These are phyloP conservation scores for Ustilago loliicola DNA, from an alignment of 1,284 basidiomycete genomes.

Conservation along the genomic window DNA sequence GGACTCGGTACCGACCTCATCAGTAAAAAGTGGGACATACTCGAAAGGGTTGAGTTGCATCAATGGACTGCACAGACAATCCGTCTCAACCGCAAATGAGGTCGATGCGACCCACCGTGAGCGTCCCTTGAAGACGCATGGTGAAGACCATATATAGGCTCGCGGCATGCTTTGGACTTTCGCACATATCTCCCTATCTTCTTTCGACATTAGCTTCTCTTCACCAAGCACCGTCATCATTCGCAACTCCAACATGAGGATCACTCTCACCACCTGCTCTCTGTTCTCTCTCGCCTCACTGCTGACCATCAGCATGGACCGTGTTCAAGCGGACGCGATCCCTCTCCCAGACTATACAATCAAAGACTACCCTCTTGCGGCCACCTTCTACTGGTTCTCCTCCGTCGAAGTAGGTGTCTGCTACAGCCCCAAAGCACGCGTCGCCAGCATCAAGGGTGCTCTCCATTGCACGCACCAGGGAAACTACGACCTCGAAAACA, in stretches of 20 bases:
- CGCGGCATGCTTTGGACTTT: not conserved
- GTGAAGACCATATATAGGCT: not conserved
- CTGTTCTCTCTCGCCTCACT: slow-evolving; percentile 2
- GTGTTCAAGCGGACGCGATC: not conserved
- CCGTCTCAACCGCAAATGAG: not conserved
- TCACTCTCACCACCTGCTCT: not conserved
- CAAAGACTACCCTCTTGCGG: slow-evolving; percentile 8
- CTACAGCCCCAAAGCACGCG: slow-evolving; percentile 33
- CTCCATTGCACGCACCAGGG: slow-evolving; percentile 42
- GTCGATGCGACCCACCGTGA: not conserved
- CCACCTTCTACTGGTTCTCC: slow-evolving; percentile 47
- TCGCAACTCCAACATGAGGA: not conserved
- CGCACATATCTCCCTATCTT: not conserved
- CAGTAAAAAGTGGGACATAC: not conserved
- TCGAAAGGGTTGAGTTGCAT: not conserved
- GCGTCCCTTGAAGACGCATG: not conserved
- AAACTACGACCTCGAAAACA: slow-evolving; percentile 43
- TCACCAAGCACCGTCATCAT: not conserved
- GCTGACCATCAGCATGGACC: not conserved
- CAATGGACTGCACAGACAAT: slow-evolving; percentile 5
- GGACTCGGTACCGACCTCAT: not conserved
- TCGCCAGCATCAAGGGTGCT: slow-evolving; percentile 31
- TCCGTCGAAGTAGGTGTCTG: slow-evolving; percentile 49
- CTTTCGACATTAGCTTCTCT: not conserved
- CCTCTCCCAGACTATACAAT: slow-evolving; percentile 11